Evolutionary conservation across 306 rosid species (phyloP).

Genomic region (Quercus aquifolioides): DNA sequence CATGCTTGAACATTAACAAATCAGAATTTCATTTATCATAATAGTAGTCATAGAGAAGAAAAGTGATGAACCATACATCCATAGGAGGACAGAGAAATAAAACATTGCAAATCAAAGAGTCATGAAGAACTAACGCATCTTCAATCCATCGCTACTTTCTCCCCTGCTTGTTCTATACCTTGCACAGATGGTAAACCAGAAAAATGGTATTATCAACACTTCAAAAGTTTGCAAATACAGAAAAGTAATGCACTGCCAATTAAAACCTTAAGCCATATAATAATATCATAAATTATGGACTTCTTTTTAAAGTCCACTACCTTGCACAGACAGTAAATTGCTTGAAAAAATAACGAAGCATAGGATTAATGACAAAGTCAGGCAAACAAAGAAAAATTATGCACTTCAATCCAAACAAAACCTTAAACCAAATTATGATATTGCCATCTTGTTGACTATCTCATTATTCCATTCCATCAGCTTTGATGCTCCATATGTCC

Average conservation of each 20-base stretch:
- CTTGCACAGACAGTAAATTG: background rate
- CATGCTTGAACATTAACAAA: background rate
- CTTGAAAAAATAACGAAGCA: background rate
- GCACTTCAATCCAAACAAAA: background rate
- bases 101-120: conserved; percentile 5
- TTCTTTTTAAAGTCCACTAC: background rate
- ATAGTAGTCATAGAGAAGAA: background rate
- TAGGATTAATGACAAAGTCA: background rate
- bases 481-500: background rate
- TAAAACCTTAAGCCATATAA: background rate
- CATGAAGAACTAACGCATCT: conserved; percentile 43
- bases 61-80: background rate
- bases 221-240: background rate
- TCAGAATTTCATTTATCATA: background rate
- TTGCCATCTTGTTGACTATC: background rate
- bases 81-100: background rate
- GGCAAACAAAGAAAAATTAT: background rate
- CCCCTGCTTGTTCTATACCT: conserved; percentile 63
- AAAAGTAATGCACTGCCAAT: conserved; percentile 8
- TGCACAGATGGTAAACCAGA: conserved; percentile 37
- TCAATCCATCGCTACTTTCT: conserved; percentile 36
- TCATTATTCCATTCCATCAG: background rate
- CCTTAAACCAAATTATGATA: background rate
- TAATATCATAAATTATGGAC: background rate
- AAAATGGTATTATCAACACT: conserved; percentile 1